Evolutionary conservation across 169 alveolate species (phyloP).

Genomic region (Cryptosporidium canis): DNA sequence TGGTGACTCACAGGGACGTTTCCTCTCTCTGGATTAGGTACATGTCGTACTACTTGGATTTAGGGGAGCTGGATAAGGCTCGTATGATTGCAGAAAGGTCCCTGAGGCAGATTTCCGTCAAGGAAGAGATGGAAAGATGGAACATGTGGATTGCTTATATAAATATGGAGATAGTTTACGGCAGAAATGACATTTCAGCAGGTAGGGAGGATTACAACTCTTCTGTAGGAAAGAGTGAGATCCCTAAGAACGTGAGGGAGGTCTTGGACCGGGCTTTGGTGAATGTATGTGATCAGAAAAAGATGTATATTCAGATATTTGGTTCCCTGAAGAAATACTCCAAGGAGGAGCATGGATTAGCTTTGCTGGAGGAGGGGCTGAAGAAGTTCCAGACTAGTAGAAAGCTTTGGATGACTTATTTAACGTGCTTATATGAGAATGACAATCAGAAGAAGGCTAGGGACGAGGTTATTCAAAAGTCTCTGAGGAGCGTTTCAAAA

Average conservation of each 20-base stretch:
- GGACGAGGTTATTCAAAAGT: constrained; percentile 55
- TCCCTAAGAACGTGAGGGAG: not conserved
- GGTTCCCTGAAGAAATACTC: constrained; percentile 7
- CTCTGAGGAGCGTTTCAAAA: constrained; percentile 33
- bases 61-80: constrained; percentile 82
- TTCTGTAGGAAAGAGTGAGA: not conserved
- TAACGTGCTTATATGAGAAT: constrained; percentile 44
- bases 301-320: constrained; percentile 32
- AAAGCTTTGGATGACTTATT: constrained; percentile 75
- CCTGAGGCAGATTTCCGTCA: constrained; percentile 80
- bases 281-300: constrained; percentile 53
- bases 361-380: constrained; percentile 19
- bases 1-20: constrained; percentile 77
- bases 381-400: constrained; percentile 51
- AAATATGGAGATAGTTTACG: constrained; percentile 85
- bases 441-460: constrained; percentile 28
- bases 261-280: constrained; percentile 44
- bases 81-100: constrained; percentile 84
- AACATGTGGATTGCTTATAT: constrained; percentile 84
- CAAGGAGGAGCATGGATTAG: not conserved
- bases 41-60: constrained; percentile 83
- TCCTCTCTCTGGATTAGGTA: constrained; percentile 83
- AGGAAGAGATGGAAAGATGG: constrained; percentile 80
- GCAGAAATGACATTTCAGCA: constrained; percentile 28
- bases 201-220: not conserved